Evolutionary conservation across 2,329 filamentous ascomycete species (phyloP).

Genomic region (Monosporascus sp.): DNA sequence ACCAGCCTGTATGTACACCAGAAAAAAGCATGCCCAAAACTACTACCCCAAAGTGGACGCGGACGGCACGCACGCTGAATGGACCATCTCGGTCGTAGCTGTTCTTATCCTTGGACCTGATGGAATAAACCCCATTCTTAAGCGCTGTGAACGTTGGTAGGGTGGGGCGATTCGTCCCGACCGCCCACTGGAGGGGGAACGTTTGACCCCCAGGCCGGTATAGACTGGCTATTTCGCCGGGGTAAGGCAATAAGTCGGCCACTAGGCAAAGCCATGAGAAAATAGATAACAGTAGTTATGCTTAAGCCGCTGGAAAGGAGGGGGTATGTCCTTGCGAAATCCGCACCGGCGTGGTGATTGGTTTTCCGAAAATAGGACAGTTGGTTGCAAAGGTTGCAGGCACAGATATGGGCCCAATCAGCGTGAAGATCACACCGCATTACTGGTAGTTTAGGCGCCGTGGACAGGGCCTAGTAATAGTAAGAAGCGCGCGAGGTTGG

Average conservation of each 20-base stretch:
- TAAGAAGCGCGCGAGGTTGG: slow-evolving; percentile 15
- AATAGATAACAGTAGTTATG: neutral
- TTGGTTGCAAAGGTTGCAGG: slow-evolving; percentile 15
- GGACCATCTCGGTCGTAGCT: slow-evolving; percentile 10
- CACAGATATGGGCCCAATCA: slow-evolving; percentile 17
- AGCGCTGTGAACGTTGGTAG: slow-evolving; percentile 19
- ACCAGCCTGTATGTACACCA: slow-evolving; percentile 10
- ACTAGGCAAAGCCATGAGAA: neutral
- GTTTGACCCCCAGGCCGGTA: neutral
- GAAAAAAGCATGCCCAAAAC: slow-evolving; percentile 2
- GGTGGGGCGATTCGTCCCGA: slow-evolving; percentile 17
- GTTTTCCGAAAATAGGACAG: slow-evolving; percentile 20
- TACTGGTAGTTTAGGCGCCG: slow-evolving; percentile 11
- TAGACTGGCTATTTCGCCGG: neutral
- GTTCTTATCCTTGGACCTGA: slow-evolving; percentile 7
- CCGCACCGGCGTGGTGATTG: slow-evolving; percentile 14
- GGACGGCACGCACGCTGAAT: slow-evolving; percentile 14
- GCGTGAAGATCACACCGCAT: slow-evolving; percentile 19
- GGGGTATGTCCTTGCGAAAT: neutral
- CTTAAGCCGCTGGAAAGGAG: slow-evolving; percentile 1
- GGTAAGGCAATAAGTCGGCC: neutral
- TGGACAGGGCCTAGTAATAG: slow-evolving; percentile 7
- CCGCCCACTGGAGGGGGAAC: slow-evolving; percentile 16
- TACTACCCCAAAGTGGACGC: neutral
- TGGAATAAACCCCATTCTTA: slow-evolving; percentile 15